Evolutionary conservation across 2,329 filamentous ascomycete species (phyloP).

Genomic region (Lizonia empirigonia): DNA sequence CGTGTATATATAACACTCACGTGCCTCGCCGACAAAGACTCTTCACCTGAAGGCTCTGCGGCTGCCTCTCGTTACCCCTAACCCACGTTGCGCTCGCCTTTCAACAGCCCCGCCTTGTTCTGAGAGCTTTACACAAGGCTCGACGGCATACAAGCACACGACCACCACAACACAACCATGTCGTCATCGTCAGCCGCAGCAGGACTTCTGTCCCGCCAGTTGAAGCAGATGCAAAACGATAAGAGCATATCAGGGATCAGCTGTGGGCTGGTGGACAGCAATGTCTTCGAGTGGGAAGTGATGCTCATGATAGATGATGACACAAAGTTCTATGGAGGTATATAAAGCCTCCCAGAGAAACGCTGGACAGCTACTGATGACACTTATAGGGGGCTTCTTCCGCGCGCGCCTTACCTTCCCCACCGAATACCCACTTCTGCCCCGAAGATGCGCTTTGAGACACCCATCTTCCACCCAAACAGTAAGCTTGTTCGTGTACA

Average conservation of each 20-base stretch:
- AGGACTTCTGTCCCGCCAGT: conserved; percentile 78
- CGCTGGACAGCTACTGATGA: conserved; percentile 12
- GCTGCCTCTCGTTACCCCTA: not conserved
- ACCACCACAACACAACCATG: conserved; percentile 31
- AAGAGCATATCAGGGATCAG: conserved; percentile 95
- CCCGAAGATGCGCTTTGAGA: conserved; percentile 96
- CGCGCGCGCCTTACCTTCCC: conserved; percentile 94
- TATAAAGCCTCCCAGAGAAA: conserved; percentile 27
- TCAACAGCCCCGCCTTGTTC: conserved; percentile 10
- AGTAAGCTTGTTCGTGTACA: conserved; percentile 66
- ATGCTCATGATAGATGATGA: conserved; percentile 98
- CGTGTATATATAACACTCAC: conserved; percentile 1
- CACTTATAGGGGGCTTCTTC: conserved; percentile 75
- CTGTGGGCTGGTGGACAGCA: conserved; percentile 82
- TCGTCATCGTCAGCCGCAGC: conserved; percentile 62
- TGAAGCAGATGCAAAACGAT: conserved; percentile 91
- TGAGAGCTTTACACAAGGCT: conserved; percentile 9
- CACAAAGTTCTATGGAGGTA: conserved; percentile 91
- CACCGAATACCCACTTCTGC: conserved; percentile 94
- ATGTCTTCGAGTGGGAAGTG: conserved; percentile 97
- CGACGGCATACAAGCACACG: conserved; percentile 13
- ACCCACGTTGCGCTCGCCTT: conserved; percentile 6
- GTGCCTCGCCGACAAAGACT: not conserved
- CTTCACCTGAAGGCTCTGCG: not conserved
- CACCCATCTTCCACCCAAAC: conserved; percentile 96